Evolutionary conservation across 768 basidiomycete species (phyloP).

Genomic region (Mycena filopes): DNA sequence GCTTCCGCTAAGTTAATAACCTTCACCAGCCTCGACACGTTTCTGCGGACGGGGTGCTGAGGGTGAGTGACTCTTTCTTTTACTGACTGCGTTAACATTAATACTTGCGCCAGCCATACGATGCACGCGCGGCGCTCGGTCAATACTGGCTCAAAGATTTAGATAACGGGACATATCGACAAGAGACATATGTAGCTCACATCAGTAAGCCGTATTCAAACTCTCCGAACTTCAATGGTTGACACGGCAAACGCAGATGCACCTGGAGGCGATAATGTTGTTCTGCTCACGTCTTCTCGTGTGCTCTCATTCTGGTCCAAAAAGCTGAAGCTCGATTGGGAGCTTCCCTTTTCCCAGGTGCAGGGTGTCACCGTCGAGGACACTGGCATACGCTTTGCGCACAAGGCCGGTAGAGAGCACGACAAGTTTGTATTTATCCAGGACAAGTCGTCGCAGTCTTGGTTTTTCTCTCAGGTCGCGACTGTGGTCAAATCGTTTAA

Average conservation of each 20-base stretch:
- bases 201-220: constrained; percentile 66
- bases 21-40: constrained; percentile 79
- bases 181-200: constrained; percentile 91
- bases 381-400: constrained; percentile 87
- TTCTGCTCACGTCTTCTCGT: constrained; percentile 81
- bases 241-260: constrained; percentile 63
- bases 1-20: constrained; percentile 1
- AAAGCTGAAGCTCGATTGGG: constrained; percentile 90
- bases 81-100: no score
- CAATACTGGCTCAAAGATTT: constrained; percentile 98
- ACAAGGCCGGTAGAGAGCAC: constrained; percentile 79
- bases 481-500: constrained; percentile 83
- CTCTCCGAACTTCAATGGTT: constrained; percentile 9
- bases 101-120: constrained; percentile 73
- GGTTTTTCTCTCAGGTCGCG: constrained; percentile 85
- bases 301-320: constrained; percentile 88
- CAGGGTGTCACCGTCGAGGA: constrained; percentile 91
- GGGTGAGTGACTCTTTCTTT: constrained; percentile 66
- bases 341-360: constrained; percentile 86
- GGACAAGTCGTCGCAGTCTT: constrained; percentile 77
- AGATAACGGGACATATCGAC: constrained; percentile 86
- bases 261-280: constrained; percentile 82
- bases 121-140: constrained; percentile 88
- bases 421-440: constrained; percentile 83
- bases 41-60: constrained; percentile 86